A percentile compares a stretch with the other conserved stretches of the same genome.
These are phyloP conservation scores for Corinectria fuckeliana DNA, from an alignment of 2,329 filamentous ascomycete species.

Conservation along the genomic window DNA sequence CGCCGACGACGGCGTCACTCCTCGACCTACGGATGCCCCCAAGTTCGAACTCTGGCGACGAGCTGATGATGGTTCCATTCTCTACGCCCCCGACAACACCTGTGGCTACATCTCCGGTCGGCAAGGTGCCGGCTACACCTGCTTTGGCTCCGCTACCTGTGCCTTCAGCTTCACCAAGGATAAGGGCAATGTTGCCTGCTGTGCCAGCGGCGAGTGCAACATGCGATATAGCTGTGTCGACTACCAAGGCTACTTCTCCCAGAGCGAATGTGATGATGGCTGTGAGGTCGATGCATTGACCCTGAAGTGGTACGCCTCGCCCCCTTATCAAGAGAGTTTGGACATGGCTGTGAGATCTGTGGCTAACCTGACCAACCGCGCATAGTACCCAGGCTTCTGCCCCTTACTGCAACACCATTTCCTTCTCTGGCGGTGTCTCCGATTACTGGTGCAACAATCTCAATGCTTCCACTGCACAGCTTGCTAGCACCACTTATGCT, in stretches of 20 bases:
- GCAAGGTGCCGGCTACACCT: conserved; percentile 49
- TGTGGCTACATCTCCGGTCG: conserved; percentile 57
- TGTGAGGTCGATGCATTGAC: conserved; percentile 50
- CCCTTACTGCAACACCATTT: conserved; percentile 55
- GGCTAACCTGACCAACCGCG: neutral
- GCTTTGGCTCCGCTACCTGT: conserved; percentile 45
- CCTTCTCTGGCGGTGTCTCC: conserved; percentile 48
- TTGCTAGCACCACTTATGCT: conserved; percentile 49
- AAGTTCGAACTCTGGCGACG: conserved; percentile 41
- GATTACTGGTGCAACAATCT: conserved; percentile 54
- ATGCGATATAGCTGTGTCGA: conserved; percentile 49
- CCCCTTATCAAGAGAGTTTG: neutral
- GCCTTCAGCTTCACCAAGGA: conserved; percentile 46
- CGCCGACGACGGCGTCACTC: conserved; percentile 44
- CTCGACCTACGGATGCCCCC: conserved; percentile 51
- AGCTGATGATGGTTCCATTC: conserved; percentile 44
- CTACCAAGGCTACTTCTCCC: conserved; percentile 42
- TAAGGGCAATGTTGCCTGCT: conserved; percentile 53
- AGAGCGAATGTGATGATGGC: conserved; percentile 48
- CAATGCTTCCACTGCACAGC: conserved; percentile 42
- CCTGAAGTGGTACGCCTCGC: conserved; percentile 51
- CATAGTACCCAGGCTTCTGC: conserved; percentile 44
- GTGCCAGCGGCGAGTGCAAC: conserved; percentile 42
- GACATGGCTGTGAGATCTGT: neutral
- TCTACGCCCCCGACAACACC: conserved; percentile 57